Conservation (phyloP, 441 rosid species). For the Pelargonium fulgidum region DNA sequence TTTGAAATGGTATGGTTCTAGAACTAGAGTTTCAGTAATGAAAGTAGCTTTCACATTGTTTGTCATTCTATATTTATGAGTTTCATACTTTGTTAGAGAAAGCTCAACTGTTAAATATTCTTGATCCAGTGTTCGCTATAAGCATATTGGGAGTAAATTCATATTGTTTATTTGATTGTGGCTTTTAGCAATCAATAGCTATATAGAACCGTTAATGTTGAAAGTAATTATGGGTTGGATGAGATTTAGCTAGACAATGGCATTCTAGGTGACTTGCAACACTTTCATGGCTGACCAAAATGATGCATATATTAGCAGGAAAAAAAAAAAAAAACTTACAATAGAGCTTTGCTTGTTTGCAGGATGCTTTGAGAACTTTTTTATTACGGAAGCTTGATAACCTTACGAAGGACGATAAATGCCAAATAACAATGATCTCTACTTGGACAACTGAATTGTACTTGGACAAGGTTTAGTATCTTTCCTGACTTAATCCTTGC, state of each 20-base stretch:
- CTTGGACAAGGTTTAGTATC: slow-evolving; percentile 84
- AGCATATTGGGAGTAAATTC: background rate
- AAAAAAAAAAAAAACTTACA: background rate
- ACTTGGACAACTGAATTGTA: slow-evolving; percentile 98
- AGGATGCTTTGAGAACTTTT: slow-evolving; percentile 98
- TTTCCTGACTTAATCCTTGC: slow-evolving; percentile 16
- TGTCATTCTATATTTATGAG: slow-evolving; percentile 8
- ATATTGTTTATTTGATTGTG: background rate
- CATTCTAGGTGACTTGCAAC: background rate
- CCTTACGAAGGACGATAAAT: slow-evolving; percentile 85
- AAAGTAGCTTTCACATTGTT: background rate
- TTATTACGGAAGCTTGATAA: slow-evolving; percentile 91
- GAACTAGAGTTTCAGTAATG: slow-evolving; percentile 9
- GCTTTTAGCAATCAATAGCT: slow-evolving; percentile 5
- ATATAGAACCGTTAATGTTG: slow-evolving; percentile 10
- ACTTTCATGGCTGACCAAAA: slow-evolving; percentile 2
- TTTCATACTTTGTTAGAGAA: slow-evolving; percentile 8
- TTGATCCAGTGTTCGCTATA: slow-evolving; percentile 11
- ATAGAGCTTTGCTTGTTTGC: slow-evolving; percentile 27
- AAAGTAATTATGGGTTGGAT: slow-evolving; percentile 2
- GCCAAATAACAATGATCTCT: slow-evolving; percentile 98
- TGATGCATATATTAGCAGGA: background rate
- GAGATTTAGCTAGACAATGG: background rate
- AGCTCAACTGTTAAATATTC: background rate
- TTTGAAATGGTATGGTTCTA: background rate